Base-by-base conservation (phyloP, 2,329 filamentous ascomycete species). In the Cercospora sp. region DNA sequence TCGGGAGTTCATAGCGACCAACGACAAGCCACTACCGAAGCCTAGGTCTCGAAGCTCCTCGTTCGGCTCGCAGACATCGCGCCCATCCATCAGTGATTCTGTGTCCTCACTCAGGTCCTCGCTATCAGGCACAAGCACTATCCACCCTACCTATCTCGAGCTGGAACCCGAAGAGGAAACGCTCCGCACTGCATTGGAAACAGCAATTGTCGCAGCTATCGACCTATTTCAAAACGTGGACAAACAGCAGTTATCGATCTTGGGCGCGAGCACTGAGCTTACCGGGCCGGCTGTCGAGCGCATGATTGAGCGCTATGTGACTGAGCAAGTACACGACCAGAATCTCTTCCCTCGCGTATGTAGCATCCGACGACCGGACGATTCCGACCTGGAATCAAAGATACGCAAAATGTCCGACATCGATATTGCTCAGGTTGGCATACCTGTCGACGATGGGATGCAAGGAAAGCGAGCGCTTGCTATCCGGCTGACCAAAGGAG, bases 191-290 rank as follows among this genome's bases (percentile, higher is more conserved):
- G 93, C 93, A 16, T 82, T 98, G 13, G 95, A 99, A 80, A 96
- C 92, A 1, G 94, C 94, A 1, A 92, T 99, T 10, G 97, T 93
- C 9, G 88, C 91, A 9, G 95, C 94, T 0, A 98, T 99, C 72
- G 95, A 99, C 75, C 85, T 98, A 1, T 99, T 99, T 73, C 94
- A 98, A 75, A 89, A 90, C 68, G 94, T 99, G 5, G 95, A 99
- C 78, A 97, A 97, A 78, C 92, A 97, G 75, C 95, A 98, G 75
- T 83, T 99, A 30, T 97, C 94, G 3, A 85, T 97, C 40, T 85
- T 99, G 4, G 95, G 94, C 18, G 92, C 94, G 4, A 97, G 93
- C 1, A 99, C 96, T 2, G 93, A 97, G 77, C 82, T 99, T 62
- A 98, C 95, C 0, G 94, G 95, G 0, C 92, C 94, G 1, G 82